A percentile compares a stretch with the other conserved stretches of the same genome.
phyloP scores from a whole-genome alignment of 2,329 filamentous ascomycete species.

The Chaetomium strumarium region DNA sequence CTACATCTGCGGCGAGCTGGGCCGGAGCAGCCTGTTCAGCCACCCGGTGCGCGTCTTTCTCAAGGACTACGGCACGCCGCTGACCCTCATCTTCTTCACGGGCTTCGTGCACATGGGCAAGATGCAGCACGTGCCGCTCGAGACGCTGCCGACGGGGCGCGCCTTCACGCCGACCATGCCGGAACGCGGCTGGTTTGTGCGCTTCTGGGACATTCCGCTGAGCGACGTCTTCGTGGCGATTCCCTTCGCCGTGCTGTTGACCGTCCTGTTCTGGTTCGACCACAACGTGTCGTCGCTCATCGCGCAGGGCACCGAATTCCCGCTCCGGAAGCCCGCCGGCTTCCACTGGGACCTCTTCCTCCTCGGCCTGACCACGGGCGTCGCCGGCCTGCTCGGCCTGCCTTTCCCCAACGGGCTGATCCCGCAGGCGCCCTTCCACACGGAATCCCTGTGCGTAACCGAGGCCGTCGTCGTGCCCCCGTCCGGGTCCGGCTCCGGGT shows the following conservation, averaged over 20 bases:
- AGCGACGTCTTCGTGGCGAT: slow-evolving; percentile 75
- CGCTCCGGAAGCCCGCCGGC: slow-evolving; percentile 71
- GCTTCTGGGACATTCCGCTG: slow-evolving; percentile 72
- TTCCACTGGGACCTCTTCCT: slow-evolving; percentile 86
- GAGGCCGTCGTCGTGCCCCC: slow-evolving; percentile 42
- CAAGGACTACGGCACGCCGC: slow-evolving; percentile 81
- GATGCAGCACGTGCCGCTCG: slow-evolving; percentile 65
- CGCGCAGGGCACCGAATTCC: slow-evolving; percentile 76
- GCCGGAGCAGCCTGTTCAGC: slow-evolving; percentile 64
- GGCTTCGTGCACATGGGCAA: slow-evolving; percentile 83
- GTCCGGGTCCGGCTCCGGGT: background rate
- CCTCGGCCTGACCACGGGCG: slow-evolving; percentile 68
- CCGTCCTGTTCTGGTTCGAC: slow-evolving; percentile 83
- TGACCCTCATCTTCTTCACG: slow-evolving; percentile 81
- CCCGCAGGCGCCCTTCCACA: slow-evolving; percentile 79
- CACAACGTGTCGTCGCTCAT: slow-evolving; percentile 83
- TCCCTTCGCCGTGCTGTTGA: slow-evolving; percentile 79
- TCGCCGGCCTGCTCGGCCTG: slow-evolving; percentile 69
- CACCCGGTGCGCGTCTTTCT: slow-evolving; percentile 74
- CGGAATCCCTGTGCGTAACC: slow-evolving; percentile 70
- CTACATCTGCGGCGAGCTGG: slow-evolving; percentile 67
- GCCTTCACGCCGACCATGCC: slow-evolving; percentile 69
- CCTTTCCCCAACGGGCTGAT: slow-evolving; percentile 81
- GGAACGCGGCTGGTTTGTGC: slow-evolving; percentile 68
- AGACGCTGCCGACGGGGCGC: slow-evolving; percentile 66